Evolutionary conservation across 805 yeast species (phyloP).

Genomic region (Saccharomycopsis sp.): DNA sequence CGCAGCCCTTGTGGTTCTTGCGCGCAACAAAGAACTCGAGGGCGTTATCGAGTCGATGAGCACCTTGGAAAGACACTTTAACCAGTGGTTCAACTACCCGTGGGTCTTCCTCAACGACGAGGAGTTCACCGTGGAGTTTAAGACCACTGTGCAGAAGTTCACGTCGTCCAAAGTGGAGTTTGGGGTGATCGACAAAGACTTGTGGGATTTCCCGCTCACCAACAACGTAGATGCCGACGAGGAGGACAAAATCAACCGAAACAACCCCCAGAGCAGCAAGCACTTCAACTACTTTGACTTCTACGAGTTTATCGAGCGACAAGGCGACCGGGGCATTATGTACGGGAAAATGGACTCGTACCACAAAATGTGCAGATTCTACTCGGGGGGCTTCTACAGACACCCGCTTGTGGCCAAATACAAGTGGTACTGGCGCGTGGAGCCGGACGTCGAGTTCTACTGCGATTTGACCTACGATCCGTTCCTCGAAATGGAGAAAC

Average conservation of each 20-base stretch:
- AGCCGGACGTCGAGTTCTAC: slow-evolving; percentile 83
- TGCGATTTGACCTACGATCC: slow-evolving; percentile 94
- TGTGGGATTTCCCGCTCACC: slow-evolving; percentile 64
- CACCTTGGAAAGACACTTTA: slow-evolving; percentile 80
- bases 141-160: slow-evolving; percentile 39
- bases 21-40: slow-evolving; percentile 70
- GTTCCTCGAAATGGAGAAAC: slow-evolving; percentile 66
- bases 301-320: slow-evolving; percentile 54
- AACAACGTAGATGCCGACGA: slow-evolving; percentile 29
- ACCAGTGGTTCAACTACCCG: slow-evolving; percentile 90
- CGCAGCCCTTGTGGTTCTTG: slow-evolving; percentile 80
- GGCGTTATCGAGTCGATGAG: slow-evolving; percentile 71
- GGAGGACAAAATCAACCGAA: slow-evolving; percentile 23
- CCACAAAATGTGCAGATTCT: slow-evolving; percentile 94
- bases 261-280: background rate
- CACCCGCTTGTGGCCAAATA: slow-evolving; percentile 65
- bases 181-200: slow-evolving; percentile 50
- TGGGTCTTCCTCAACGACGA: slow-evolving; percentile 86
- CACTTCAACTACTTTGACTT: slow-evolving; percentile 26
- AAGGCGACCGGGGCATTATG: slow-evolving; percentile 78
- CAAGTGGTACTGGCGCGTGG: slow-evolving; percentile 96
- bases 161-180: slow-evolving; percentile 64
- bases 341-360: slow-evolving; percentile 80
- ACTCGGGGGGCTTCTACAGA: slow-evolving; percentile 73
- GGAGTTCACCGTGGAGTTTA: slow-evolving; percentile 62